A percentile compares a stretch with the other conserved stretches of the same genome.
These are phyloP conservation scores for Nannochloropsis gaditana DNA, from an alignment of 108 stramenopile species.

Conservation along the genomic window DNA sequence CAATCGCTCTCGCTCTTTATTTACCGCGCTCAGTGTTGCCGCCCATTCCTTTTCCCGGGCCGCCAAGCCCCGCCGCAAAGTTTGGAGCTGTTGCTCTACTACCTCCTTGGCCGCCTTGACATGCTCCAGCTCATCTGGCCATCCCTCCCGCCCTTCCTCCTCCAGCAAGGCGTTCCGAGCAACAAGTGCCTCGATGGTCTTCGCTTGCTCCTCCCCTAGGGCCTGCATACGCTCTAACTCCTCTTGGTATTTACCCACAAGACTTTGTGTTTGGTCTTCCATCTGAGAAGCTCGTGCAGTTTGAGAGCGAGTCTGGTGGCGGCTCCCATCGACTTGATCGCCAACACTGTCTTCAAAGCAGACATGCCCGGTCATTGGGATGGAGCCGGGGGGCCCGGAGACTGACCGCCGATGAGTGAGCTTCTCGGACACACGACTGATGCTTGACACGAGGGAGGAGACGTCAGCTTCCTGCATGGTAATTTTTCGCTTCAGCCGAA, in stretches of 20 bases:
- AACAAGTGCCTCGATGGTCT: neutral
- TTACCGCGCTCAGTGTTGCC: constrained; percentile 11
- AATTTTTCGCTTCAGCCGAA: neutral
- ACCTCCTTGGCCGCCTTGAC: neutral
- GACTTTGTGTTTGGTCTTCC: neutral
- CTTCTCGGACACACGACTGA: constrained; percentile 13
- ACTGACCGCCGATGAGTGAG: neutral
- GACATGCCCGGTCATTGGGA: neutral
- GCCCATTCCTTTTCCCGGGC: neutral
- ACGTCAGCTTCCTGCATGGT: neutral
- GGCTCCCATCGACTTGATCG: neutral
- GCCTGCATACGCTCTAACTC: neutral
- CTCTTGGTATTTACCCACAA: neutral
- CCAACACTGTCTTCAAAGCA: neutral
- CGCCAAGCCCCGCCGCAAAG: constrained; percentile 4
- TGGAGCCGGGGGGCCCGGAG: neutral
- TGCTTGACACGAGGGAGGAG: neutral
- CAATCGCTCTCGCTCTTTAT: neutral
- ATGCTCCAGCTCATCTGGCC: neutral
- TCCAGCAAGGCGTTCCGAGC: neutral
- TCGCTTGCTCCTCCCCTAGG: constrained; percentile 11
- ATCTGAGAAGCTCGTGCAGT: neutral
- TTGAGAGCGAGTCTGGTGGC: neutral
- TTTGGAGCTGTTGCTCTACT: constrained; percentile 1
- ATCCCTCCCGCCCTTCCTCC: neutral